Conservation (phyloP, 176 grass and related monocot genomes). For the Raddia guianensis region DNA sequence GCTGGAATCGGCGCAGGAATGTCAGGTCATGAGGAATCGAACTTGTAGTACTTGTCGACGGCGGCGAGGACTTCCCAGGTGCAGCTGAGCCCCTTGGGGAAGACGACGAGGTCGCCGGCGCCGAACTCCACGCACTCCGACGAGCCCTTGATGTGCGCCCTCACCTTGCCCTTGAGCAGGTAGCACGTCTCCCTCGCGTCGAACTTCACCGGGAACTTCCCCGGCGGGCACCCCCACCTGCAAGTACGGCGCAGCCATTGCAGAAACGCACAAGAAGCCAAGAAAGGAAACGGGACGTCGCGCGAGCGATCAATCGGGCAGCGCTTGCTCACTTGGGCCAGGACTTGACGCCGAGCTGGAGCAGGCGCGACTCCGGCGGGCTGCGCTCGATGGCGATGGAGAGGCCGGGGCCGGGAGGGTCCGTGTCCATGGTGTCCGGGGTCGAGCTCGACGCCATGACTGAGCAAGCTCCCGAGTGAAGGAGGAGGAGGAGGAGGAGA, state of each 20-base stretch:
- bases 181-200: constrained; percentile 91
- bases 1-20: not conserved
- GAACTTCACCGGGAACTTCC: constrained; percentile 82
- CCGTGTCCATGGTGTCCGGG: constrained; percentile 63
- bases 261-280: not conserved
- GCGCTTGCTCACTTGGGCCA: constrained; percentile 81
- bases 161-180: constrained; percentile 81
- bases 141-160: constrained; percentile 72
- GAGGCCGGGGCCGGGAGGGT: constrained; percentile 39
- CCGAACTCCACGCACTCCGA: constrained; percentile 81
- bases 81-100: constrained; percentile 91
- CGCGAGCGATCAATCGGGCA: constrained; percentile 1
- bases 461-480: not conserved
- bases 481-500: constrained; percentile 16
- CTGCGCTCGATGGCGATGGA: constrained; percentile 70
- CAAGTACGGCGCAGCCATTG: not conserved
- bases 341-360: constrained; percentile 84
- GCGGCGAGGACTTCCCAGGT: constrained; percentile 82
- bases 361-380: constrained; percentile 64
- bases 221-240: constrained; percentile 86
- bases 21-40: constrained; percentile 64
- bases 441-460: constrained; percentile 78
- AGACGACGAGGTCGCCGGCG: constrained; percentile 85
- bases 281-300: not conserved
- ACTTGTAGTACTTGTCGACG: constrained; percentile 95